These are phyloP conservation scores for Pythium aristosporum DNA, from an alignment of 352 stramenopile genomes.

Conservation along the genomic window DNA sequence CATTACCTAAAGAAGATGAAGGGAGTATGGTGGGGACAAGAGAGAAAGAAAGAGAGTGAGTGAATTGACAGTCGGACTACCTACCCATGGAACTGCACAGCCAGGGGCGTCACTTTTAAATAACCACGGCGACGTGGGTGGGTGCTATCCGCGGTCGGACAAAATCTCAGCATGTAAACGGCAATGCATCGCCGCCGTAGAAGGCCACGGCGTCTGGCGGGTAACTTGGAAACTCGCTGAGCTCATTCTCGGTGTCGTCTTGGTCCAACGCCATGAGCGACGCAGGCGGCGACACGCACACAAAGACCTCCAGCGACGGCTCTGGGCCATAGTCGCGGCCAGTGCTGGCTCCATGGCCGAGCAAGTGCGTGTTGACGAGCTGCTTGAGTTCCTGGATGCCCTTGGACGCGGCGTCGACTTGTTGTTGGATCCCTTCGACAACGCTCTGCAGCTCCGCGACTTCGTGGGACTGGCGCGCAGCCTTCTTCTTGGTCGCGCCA, in stretches of 20 bases:
- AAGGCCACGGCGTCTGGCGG: constrained; percentile 6
- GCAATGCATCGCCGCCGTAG: constrained; percentile 16
- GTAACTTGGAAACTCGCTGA: constrained; percentile 9
- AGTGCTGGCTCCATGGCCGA: not conserved
- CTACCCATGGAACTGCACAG: too few species aligned
- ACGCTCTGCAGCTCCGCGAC: constrained; percentile 24
- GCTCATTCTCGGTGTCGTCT: constrained; percentile 11
- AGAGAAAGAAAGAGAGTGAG: too few species aligned
- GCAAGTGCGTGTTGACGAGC: constrained; percentile 25
- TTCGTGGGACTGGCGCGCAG: constrained; percentile 16
- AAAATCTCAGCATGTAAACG: constrained; percentile 16
- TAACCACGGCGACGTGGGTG: not conserved
- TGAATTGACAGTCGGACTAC: too few species aligned
- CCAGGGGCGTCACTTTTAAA: constrained; percentile 5
- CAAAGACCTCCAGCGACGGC: not conserved
- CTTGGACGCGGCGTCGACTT: constrained; percentile 28
- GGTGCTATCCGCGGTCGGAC: not conserved
- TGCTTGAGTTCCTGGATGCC: constrained; percentile 32
- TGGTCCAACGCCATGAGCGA: constrained; percentile 18
- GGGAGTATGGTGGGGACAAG: too few species aligned
- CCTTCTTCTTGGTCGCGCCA: constrained; percentile 15
- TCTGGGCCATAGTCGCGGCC: not conserved
- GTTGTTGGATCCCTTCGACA: constrained; percentile 29
- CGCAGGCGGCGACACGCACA: constrained; percentile 21
- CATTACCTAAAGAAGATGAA: too few species aligned